Base-by-base conservation (phyloP, 495 filamentous ascomycete species). In the Aspergillus egyptiacus region DNA sequence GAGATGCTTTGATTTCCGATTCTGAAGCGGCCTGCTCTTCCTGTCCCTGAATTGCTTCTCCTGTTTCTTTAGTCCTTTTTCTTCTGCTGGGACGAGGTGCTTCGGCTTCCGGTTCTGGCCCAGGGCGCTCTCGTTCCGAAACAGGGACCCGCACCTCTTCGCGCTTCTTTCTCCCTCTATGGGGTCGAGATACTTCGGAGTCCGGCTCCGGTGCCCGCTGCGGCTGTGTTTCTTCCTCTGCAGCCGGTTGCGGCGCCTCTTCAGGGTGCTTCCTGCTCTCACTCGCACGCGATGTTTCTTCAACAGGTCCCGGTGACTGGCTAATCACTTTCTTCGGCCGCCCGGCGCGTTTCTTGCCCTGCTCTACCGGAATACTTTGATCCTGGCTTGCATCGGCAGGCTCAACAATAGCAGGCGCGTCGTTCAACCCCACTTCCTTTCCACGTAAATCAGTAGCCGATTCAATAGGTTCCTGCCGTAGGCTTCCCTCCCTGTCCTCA, bases 341-440 rank as follows among this genome's bases (percentile, higher is more conserved):
- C 18, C 53, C 52, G 46, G 42, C 56, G 18, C 52, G 56, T 18
- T 53, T 56, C 46, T 46, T 46, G 22, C 28, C 45, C 18, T 44
- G 33, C 3, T 50, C 35, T 2, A 39, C 30, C 24, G 31, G 25
- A n/a, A 25, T 45, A 23, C 28, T 10, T 8, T 28, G 5, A 2
- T 42, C 40, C 6, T 50, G 40, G 11, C 28, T 15, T 20, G 18
- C 10, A 15, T n/a, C 40, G 11, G 15, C 28, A 22, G 3, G n/a
- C 27, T 39, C 41, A 39, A 6, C 17, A 2, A n/a, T 13, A 30
- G 15, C 23, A 48, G n/a, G n/a, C n/a, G 28, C 23, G 30, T 35
- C 49, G 23, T 32, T 23, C 11, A 22, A 14, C 11, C 39, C 53
- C 17, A 32, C 32, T 5, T 47, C 40, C 10, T 37, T 37, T 51